Percentiles rank a stretch among this genome's conserved stretches.
These are phyloP conservation scores for Prosopis cineraria DNA, from an alignment of 306 rosid species.

Conservation along the genomic window DNA sequence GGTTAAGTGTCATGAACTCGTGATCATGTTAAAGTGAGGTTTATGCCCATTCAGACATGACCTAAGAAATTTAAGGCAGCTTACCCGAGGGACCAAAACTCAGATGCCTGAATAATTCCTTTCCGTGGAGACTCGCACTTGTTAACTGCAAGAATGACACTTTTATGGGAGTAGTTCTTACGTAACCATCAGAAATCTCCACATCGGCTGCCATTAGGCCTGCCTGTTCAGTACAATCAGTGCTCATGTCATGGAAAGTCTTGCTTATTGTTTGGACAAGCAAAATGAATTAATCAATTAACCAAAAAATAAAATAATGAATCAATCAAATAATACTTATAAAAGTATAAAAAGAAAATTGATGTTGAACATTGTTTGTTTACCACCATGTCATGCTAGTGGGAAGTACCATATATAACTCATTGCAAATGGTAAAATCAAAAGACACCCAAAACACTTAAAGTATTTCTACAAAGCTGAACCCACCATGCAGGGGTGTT, in stretches of 20 bases:
- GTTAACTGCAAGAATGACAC: slow-evolving; percentile 85
- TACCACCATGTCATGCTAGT: slow-evolving; percentile 6
- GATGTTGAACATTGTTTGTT: slow-evolving; percentile 16
- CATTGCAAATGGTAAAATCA: slow-evolving; percentile 10
- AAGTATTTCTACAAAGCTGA: background rate
- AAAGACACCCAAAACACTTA: slow-evolving; percentile 20
- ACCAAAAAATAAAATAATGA: too few relatives aligned
- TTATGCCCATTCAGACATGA: slow-evolving; percentile 16
- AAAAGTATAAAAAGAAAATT: slow-evolving; percentile 24
- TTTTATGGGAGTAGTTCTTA: slow-evolving; percentile 78
- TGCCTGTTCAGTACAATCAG: slow-evolving; percentile 63
- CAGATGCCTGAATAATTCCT: slow-evolving; percentile 84
- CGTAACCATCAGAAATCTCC: slow-evolving; percentile 95
- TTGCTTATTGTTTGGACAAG: slow-evolving; percentile 3
- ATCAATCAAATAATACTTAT: background rate
- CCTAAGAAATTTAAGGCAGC: slow-evolving; percentile 18
- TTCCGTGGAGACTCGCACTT: slow-evolving; percentile 95
- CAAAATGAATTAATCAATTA: too few relatives aligned
- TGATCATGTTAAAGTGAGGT: slow-evolving; percentile 19
- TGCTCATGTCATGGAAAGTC: slow-evolving; percentile 27
- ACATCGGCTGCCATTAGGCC: slow-evolving; percentile 96
- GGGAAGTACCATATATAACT: slow-evolving; percentile 21
- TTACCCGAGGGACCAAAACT: slow-evolving; percentile 96
- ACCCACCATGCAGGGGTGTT: background rate
- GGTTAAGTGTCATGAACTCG: slow-evolving; percentile 18